phyloP scores from a whole-genome alignment of 2,329 filamentous ascomycete genomes.

The Seiridium cupressi region DNA sequence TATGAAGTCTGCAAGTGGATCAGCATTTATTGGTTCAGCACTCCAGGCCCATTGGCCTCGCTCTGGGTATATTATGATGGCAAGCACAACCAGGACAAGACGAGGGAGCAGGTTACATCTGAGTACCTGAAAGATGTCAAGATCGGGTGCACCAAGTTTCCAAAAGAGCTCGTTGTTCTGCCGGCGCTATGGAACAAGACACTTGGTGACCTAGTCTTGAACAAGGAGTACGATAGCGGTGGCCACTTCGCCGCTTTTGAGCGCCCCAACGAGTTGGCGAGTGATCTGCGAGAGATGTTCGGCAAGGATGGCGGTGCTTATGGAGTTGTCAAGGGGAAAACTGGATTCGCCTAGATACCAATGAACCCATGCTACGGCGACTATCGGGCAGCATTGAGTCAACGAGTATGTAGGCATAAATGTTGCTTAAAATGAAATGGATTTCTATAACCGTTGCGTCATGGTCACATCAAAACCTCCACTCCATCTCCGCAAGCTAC shows the following conservation, averaged over 20 bases:
- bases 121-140: slow-evolving; percentile 34
- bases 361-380: background rate
- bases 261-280: slow-evolving; percentile 39
- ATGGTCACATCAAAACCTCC: background rate
- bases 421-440: background rate
- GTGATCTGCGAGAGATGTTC: slow-evolving; percentile 48
- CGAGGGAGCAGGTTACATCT: slow-evolving; percentile 42
- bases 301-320: slow-evolving; percentile 33
- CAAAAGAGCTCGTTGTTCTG: slow-evolving; percentile 45
- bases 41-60: slow-evolving; percentile 62
- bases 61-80: slow-evolving; percentile 71
- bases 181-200: slow-evolving; percentile 49
- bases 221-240: slow-evolving; percentile 36
- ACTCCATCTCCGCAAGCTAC: background rate
- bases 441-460: background rate
- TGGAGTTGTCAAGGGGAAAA: slow-evolving; percentile 3
- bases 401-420: background rate
- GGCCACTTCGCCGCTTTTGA: slow-evolving; percentile 53
- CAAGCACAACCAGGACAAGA: slow-evolving; percentile 52
- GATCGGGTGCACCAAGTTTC: slow-evolving; percentile 47
- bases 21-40: slow-evolving; percentile 69
- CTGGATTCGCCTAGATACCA: background rate
- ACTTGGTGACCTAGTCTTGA: slow-evolving; percentile 49
- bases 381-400: background rate
- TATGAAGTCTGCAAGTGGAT: slow-evolving; percentile 77